Evolutionary conservation across 1,139 yeast species (phyloP).

Genomic region (Taphrina flavorubra): DNA sequence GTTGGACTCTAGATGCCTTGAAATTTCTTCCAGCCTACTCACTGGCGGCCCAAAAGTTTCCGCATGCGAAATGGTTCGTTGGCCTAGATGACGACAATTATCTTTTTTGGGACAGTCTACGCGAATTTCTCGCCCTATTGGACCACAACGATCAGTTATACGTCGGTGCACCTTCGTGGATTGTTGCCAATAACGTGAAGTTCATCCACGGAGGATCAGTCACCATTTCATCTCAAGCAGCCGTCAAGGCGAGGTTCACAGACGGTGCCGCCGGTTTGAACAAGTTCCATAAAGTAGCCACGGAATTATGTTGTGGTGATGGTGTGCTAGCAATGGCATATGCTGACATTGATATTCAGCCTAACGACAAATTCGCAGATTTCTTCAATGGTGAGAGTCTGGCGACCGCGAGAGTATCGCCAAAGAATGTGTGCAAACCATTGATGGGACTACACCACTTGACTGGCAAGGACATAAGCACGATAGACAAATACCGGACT

Average conservation of each 20-base stretch:
- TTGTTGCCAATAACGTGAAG: constrained; percentile 14
- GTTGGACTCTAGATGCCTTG: constrained; percentile 54
- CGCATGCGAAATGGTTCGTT: constrained; percentile 52
- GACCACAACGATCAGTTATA: constrained; percentile 49
- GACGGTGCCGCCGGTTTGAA: constrained; percentile 45
- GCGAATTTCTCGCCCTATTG: constrained; percentile 47
- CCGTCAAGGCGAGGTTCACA: constrained; percentile 49
- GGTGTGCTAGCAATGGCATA: constrained; percentile 50
- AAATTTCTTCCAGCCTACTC: constrained; percentile 54
- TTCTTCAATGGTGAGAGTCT: constrained; percentile 27
- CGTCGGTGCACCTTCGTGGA: constrained; percentile 48
- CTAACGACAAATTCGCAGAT: constrained; percentile 10
- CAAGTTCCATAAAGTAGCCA: constrained; percentile 47
- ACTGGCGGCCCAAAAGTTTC: constrained; percentile 51
- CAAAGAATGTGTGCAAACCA: constrained; percentile 16
- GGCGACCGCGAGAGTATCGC: constrained; percentile 5
- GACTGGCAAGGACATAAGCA: constrained; percentile 15
- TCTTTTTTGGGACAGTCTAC: constrained; percentile 50
- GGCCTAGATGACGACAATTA: constrained; percentile 54
- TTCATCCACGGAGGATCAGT: constrained; percentile 56
- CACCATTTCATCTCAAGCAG: constrained; percentile 51
- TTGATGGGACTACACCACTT: constrained; percentile 32
- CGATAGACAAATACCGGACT: background rate
- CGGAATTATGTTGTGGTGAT: constrained; percentile 53
- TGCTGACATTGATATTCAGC: constrained; percentile 44